Evolutionary conservation across 805 yeast species (phyloP).

Genomic region (Yamadazyma sp.): DNA sequence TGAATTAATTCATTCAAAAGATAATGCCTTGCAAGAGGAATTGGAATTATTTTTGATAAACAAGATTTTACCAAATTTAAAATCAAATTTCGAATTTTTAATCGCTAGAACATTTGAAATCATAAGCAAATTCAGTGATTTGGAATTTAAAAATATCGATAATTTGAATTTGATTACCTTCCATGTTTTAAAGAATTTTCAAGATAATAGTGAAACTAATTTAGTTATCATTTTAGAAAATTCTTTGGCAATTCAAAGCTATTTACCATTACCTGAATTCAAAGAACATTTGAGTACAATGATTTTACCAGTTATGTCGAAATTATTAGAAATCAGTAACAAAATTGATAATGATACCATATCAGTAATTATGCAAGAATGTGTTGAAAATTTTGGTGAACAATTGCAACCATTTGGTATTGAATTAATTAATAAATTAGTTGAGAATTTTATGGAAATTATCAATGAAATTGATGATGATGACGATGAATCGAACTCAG

Average conservation of each 20-base stretch:
- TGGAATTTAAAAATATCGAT: slow-evolving; percentile 43
- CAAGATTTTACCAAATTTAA: slow-evolving; percentile 70
- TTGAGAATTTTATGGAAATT: slow-evolving; percentile 58
- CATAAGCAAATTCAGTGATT: slow-evolving; percentile 59
- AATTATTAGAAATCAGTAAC: slow-evolving; percentile 67
- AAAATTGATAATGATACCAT: slow-evolving; percentile 84
- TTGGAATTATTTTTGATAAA: slow-evolving; percentile 66
- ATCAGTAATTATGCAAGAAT: slow-evolving; percentile 90
- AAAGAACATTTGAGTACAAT: slow-evolving; percentile 63
- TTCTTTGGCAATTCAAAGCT: slow-evolving; percentile 81
- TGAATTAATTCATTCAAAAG: slow-evolving; percentile 42
- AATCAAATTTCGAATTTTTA: slow-evolving; percentile 60
- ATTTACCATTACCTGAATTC: slow-evolving; percentile 61
- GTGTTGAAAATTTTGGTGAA: slow-evolving; percentile 83
- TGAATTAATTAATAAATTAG: slow-evolving; percentile 51
- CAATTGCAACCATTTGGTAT: slow-evolving; percentile 84
- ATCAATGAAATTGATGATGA: slow-evolving; percentile 33
- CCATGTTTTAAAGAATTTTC: slow-evolving; percentile 32
- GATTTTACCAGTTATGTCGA: slow-evolving; percentile 80
- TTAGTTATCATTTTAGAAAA: slow-evolving; percentile 81
- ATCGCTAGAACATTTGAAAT: slow-evolving; percentile 73
- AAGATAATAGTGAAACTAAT: slow-evolving; percentile 22
- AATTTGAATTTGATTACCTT: slow-evolving; percentile 26
- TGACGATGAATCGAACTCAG: slow-evolving; percentile 42
- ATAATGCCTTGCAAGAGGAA: slow-evolving; percentile 34